Conservation (phyloP, 1,284 basidiomycete species). For the Ganoderma lingzhi region DNA sequence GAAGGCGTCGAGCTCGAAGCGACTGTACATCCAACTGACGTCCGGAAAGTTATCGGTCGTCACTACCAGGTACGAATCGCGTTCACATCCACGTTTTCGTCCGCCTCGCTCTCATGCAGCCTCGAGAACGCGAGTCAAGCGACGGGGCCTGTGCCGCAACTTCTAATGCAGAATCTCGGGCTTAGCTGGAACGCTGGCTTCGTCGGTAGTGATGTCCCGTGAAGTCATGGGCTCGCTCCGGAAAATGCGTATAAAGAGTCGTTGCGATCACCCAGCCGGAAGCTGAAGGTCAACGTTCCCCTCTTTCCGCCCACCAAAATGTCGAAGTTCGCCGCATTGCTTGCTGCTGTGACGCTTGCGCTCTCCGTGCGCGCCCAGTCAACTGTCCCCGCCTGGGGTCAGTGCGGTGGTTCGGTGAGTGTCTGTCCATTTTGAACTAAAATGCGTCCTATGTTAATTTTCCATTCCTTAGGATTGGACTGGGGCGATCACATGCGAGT, state of each 20-base stretch:
- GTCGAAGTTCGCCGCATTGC: slow-evolving; percentile 23
- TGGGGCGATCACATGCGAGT: slow-evolving; percentile 49
- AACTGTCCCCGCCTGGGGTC: slow-evolving; percentile 26
- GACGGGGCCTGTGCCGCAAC: background rate
- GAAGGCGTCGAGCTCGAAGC: background rate
- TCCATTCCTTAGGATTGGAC: slow-evolving; percentile 43
- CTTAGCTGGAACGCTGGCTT: slow-evolving; percentile 7
- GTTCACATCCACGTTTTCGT: background rate
- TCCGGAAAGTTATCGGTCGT: slow-evolving; percentile 20
- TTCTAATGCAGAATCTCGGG: slow-evolving; percentile 25
- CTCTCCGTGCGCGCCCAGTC: slow-evolving; percentile 29
- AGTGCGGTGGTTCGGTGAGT: slow-evolving; percentile 41
- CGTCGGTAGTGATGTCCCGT: background rate
- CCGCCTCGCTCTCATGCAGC: background rate
- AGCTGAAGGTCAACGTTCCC: background rate
- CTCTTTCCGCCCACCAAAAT: slow-evolving; percentile 8
- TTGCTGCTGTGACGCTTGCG: slow-evolving; percentile 26
- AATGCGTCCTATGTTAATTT: background rate
- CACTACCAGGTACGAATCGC: slow-evolving; percentile 11
- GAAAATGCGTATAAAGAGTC: slow-evolving; percentile 14
- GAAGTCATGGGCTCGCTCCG: background rate
- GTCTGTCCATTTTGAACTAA: no score
- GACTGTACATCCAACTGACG: slow-evolving; percentile 3
- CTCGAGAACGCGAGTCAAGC: background rate
- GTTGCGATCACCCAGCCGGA: background rate